phyloP scores from a whole-genome alignment of 1,284 basidiomycete species.

The Lentinus polychrous region DNA sequence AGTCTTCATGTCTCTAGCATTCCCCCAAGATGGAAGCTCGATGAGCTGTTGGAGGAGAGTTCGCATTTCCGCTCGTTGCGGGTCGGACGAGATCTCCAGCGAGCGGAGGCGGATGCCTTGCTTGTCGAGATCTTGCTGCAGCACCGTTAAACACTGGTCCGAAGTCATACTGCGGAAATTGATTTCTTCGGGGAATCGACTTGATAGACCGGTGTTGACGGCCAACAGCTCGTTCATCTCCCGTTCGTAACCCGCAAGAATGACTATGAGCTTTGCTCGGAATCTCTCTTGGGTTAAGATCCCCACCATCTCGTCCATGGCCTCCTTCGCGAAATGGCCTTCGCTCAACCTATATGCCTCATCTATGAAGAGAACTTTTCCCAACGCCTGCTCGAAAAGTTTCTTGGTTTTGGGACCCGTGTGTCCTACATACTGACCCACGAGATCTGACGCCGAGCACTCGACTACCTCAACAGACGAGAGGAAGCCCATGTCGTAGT shows the following conservation, averaged over 20 bases:
- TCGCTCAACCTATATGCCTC: constrained; percentile 55
- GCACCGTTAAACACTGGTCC: constrained; percentile 41
- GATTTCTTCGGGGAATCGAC: constrained; percentile 59
- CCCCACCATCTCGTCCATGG: constrained; percentile 59
- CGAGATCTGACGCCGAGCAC: constrained; percentile 59
- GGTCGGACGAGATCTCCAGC: constrained; percentile 29
- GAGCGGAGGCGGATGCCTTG: constrained; percentile 30
- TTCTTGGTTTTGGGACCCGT: constrained; percentile 58
- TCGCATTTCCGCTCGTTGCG: constrained; percentile 28
- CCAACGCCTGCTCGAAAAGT: constrained; percentile 52
- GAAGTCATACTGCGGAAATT: constrained; percentile 46
- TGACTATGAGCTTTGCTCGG: constrained; percentile 51
- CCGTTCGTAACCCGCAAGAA: constrained; percentile 60
- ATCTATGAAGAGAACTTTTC: constrained; percentile 59
- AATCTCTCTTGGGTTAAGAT: constrained; percentile 51
- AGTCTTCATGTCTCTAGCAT: constrained; percentile 43
- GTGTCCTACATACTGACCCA: constrained; percentile 61
- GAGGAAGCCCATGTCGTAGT: constrained; percentile 60
- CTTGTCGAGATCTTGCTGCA: constrained; percentile 40
- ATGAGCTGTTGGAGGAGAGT: constrained; percentile 34
- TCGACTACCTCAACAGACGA: constrained; percentile 48
- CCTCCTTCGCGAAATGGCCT: constrained; percentile 58
- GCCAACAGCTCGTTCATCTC: constrained; percentile 55
- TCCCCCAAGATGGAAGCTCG: constrained; percentile 49
- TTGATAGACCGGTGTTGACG: constrained; percentile 56